Base-by-base conservation (phyloP, 2,329 filamentous ascomycete genomes). In the Colletotrichum sp. region DNA sequence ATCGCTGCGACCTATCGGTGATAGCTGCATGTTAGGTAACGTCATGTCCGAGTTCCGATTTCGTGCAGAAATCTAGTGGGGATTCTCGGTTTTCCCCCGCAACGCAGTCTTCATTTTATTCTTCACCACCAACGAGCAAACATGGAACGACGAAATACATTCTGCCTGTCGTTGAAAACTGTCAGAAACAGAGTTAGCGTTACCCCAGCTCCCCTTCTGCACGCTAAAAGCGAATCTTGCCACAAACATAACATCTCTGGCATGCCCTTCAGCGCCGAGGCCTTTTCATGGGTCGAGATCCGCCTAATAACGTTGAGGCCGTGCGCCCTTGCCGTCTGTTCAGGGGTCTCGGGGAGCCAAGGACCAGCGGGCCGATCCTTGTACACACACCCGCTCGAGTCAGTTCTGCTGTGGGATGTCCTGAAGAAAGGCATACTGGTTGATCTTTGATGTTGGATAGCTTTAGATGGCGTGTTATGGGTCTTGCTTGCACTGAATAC, bases 251-350 rank as follows among this genome's bases (percentile, higher is more conserved):
- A 26, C 39, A 36, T 34, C 12, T 55, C 10, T 2, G 5, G 15
- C 24, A 18, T 9, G 9, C 26, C 26, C 15, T 52, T 21, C 26
- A 32, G 24, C 26, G 55, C 55, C 55, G 9, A 55, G 30, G 8
- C 8, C 26, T 55, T 2, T 67, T 26, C 64, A 43, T 57, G 18
- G 24, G 24, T 34, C 21, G 18, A 64, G 66, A 59, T 74, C 67
- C 72, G 67, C 72, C 28, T 59, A 72, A 67, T 67, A 75, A 72
- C 67, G 68, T 72, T 75, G 72, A 39, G 63, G 30, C 28, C 55
- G 72, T 72, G 69, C 61, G 7, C 60, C 55, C 55, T 55, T 67
- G 28, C 30, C 60, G 24, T 43, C 7, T 16, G 7, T 59, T 43
- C 34, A 32, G 60, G 59, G 24, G 18, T 66, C 36, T 28, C 68